phyloP scores from a whole-genome alignment of 169 alveolate genomes.

The Sarcocystis neurona region DNA sequence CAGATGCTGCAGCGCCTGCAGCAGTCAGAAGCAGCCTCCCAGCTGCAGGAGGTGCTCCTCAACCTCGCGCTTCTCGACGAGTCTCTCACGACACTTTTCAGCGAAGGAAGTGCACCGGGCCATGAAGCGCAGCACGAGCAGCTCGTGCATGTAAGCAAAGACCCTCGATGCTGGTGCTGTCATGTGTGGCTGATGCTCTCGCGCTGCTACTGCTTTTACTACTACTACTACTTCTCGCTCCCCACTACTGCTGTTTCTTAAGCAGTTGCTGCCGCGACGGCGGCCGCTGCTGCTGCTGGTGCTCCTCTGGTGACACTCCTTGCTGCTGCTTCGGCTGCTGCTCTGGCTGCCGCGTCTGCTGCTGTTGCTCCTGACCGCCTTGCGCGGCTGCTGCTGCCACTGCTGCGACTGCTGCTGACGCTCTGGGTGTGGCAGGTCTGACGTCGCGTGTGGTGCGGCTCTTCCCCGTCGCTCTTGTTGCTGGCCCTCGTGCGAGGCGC shows the following conservation, averaged over 20 bases:
- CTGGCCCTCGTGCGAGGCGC: too few species aligned
- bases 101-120: conserved; percentile 54
- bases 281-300: not conserved
- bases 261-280: not conserved
- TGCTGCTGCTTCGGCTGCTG: not conserved
- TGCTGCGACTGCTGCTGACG: too few species aligned
- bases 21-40: not conserved
- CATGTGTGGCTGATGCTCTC: not conserved
- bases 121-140: conserved; percentile 59
- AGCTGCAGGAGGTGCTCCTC: conserved; percentile 45
- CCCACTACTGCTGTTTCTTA: not conserved
- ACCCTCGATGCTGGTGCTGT: not conserved
- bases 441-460: too few species aligned
- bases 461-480: too few species aligned
- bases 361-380: too few species aligned
- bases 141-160: conserved; percentile 52
- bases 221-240: not conserved
- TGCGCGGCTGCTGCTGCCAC: too few species aligned
- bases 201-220: not conserved
- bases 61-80: conserved; percentile 42
- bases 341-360: not conserved
- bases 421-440: too few species aligned
- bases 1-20: conserved; percentile 10
- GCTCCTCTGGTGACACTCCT: not conserved
- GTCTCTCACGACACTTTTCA: conserved; percentile 45